phyloP scores from a whole-genome alignment of 139 green algal genomes.

The Eudorina sp. region DNA sequence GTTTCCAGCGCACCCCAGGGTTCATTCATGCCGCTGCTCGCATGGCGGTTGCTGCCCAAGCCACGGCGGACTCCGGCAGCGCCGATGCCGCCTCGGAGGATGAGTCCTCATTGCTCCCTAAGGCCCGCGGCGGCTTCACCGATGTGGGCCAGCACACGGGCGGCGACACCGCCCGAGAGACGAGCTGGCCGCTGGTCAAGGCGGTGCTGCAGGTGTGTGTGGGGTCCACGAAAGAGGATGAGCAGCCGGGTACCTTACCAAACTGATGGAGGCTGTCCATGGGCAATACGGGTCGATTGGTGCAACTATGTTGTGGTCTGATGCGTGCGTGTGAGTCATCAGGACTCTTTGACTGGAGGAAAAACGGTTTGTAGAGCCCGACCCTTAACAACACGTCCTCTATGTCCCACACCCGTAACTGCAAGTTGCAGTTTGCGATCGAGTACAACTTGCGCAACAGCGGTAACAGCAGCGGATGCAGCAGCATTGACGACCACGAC shows the following conservation, averaged over 20 bases:
- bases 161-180: slow-evolving; percentile 17
- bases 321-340: no score
- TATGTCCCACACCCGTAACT: no score
- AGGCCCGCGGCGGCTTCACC: slow-evolving; percentile 47
- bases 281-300: no score
- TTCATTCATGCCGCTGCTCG: neutral
- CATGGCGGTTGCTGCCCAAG: neutral
- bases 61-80: neutral
- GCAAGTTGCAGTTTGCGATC: no score
- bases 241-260: neutral
- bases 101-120: neutral
- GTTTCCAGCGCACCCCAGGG: slow-evolving; percentile 48
- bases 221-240: neutral
- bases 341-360: no score
- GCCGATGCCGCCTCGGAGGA: neutral
- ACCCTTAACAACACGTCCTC: no score
- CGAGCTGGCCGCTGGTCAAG: slow-evolving; percentile 53
- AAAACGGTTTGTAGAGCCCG: no score
- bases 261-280: no score
- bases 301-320: no score
- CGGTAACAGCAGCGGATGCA: no score
- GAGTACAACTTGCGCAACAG: no score
- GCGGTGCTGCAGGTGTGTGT: slow-evolving; percentile 42
- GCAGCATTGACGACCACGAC: no score
- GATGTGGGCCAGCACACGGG: slow-evolving; percentile 59